Percentiles rank a stretch among this genome's conserved stretches.
Evolutionary conservation across 2,329 filamentous ascomycete genomes (phyloP).

Genomic region (Diaporthe citrichinensis): DNA sequence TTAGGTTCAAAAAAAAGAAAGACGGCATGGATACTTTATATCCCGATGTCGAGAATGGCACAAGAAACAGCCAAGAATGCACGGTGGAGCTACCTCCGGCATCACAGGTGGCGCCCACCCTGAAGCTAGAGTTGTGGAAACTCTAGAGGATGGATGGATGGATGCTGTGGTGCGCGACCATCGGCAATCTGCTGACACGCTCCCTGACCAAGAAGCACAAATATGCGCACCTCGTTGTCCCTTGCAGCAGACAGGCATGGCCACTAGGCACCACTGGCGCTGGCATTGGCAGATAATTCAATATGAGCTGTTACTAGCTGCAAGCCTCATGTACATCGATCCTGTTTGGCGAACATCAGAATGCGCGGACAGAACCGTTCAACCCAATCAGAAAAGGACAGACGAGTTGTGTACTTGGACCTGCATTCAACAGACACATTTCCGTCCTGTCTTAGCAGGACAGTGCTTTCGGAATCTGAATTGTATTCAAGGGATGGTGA

Average conservation of each 20-base stretch:
- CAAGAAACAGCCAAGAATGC: background rate
- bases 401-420: background rate
- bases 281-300: constrained; percentile 3
- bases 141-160: background rate
- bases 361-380: background rate
- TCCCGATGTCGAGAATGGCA: background rate
- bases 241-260: constrained; percentile 2
- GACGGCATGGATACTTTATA: constrained; percentile 18
- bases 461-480: background rate
- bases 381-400: background rate
- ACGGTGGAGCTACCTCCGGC: background rate
- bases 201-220: constrained; percentile 8
- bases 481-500: background rate
- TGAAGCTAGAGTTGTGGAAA: constrained; percentile 29
- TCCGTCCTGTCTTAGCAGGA: background rate
- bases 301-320: constrained; percentile 16
- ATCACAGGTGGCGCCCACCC: background rate
- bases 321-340: constrained; percentile 13
- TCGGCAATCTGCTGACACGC: constrained; percentile 16
- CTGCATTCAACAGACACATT: background rate
- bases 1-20: background rate
- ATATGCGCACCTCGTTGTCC: background rate
- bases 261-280: background rate
- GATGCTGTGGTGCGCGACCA: constrained; percentile 19
- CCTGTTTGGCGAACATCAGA: background rate